Evolutionary conservation across 1,284 basidiomycete genomes (phyloP).

Genomic region (Hymenochaete sp.): DNA sequence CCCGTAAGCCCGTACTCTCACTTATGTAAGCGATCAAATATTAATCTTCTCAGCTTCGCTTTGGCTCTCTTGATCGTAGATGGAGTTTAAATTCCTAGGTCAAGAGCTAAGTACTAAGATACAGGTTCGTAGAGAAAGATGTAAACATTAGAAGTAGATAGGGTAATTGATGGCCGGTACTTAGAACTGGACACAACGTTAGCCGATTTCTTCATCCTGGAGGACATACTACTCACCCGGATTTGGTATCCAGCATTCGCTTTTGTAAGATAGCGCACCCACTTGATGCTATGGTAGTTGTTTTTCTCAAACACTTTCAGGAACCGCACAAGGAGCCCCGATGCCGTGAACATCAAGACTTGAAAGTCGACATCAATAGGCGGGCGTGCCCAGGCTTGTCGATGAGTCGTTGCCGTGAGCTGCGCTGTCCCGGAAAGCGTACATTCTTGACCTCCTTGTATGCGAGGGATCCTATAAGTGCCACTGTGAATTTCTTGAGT

Average conservation of each 20-base stretch:
- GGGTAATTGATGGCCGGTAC: no score
- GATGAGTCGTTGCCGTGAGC: slow-evolving; percentile 78
- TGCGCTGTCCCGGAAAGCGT: slow-evolving; percentile 80
- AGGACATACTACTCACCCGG: slow-evolving; percentile 47
- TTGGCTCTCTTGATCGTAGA: no score
- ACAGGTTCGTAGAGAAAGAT: no score
- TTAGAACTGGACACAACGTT: slow-evolving; percentile 19
- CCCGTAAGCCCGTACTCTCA: no score
- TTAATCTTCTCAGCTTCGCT: no score
- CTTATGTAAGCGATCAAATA: no score
- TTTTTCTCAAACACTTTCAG: slow-evolving; percentile 97
- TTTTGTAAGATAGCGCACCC: slow-evolving; percentile 87
- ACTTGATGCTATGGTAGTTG: slow-evolving; percentile 88
- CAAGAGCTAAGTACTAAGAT: no score
- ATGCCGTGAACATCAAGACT: slow-evolving; percentile 97
- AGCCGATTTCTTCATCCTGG: no score
- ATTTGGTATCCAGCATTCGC: slow-evolving; percentile 83
- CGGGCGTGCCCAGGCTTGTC: slow-evolving; percentile 94
- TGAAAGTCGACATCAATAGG: slow-evolving; percentile 98
- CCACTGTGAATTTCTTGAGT: slow-evolving; percentile 1
- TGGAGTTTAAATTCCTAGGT: no score
- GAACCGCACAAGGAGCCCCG: slow-evolving; percentile 92
- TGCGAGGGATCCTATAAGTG: slow-evolving; percentile 76
- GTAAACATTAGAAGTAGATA: no score
- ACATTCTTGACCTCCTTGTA: slow-evolving; percentile 90